These are phyloP conservation scores for Clathrus columnatus DNA, from an alignment of 768 basidiomycete species.

Conservation along the genomic window DNA sequence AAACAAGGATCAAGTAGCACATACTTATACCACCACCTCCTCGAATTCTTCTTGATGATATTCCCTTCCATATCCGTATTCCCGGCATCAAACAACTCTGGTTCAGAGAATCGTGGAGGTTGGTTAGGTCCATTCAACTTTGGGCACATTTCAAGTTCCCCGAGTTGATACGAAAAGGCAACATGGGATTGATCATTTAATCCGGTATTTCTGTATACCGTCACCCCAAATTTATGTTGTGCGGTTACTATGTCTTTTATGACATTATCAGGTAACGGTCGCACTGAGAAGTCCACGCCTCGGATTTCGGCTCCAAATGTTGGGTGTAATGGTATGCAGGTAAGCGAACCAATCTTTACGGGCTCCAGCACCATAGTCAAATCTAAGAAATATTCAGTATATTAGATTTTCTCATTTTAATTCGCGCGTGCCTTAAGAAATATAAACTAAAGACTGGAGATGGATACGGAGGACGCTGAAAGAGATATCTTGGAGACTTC, in stretches of 20 bases:
- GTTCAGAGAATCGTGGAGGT: conserved; percentile 16
- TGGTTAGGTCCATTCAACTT: conserved; percentile 17
- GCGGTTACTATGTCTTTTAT: conserved; percentile 15
- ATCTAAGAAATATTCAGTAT: too few species aligned
- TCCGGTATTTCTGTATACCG: conserved; percentile 24
- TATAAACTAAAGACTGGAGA: too few species aligned
- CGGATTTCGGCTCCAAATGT: conserved; percentile 16
- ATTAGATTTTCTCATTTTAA: too few species aligned
- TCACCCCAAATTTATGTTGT: conserved; percentile 17
- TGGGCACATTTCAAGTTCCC: conserved; percentile 17
- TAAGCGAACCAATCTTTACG: conserved; percentile 13
- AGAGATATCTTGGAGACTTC: not conserved
- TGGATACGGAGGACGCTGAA: not conserved
- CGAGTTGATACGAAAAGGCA: conserved; percentile 17
- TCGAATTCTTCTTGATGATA: conserved; percentile 12
- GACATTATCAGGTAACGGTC: conserved; percentile 18
- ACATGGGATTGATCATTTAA: conserved; percentile 21
- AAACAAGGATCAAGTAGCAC: conserved; percentile 3
- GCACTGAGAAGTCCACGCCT: conserved; percentile 20
- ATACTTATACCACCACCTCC: conserved; percentile 17
- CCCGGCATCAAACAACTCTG: conserved; percentile 20
- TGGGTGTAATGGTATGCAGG: conserved; percentile 19
- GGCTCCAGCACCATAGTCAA: conserved; percentile 3
- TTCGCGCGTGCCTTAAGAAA: too few species aligned
- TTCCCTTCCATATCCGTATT: conserved; percentile 19